Conservation (phyloP, 305 asterid genomes). For the Fraxinus greggii region DNA sequence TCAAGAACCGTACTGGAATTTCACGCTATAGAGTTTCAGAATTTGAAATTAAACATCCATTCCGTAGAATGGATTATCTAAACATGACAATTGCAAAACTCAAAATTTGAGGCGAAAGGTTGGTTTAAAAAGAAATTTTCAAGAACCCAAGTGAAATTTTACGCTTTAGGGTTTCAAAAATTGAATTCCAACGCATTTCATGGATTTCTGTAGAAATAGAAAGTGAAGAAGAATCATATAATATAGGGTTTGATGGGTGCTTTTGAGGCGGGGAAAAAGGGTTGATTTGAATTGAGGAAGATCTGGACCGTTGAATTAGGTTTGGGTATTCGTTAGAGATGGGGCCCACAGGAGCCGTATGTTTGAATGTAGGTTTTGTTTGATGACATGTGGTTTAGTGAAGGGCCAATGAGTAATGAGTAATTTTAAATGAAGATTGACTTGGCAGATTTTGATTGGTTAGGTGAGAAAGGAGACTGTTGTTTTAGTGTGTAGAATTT, state of each 20-base stretch:
- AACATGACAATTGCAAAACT: background rate
- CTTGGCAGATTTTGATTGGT: background rate
- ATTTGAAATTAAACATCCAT: background rate
- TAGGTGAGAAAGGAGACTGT: background rate
- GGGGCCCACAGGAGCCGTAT: conserved; percentile 8
- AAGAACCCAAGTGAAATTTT: background rate
- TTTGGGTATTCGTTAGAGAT: background rate
- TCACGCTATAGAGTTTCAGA: background rate
- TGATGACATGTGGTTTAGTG: background rate
- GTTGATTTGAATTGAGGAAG: background rate
- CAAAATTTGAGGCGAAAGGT: background rate
- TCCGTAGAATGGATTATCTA: background rate
- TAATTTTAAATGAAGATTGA: background rate
- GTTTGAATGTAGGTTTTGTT: background rate
- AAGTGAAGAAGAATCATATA: background rate
- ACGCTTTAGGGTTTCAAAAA: background rate
- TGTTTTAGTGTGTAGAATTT: background rate
- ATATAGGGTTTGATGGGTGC: background rate
- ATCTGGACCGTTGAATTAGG: background rate
- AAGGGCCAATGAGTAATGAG: background rate
- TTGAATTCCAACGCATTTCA: background rate
- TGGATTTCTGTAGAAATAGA: background rate
- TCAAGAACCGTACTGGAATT: background rate
- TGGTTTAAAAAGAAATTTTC: background rate
- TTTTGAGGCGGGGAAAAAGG: conserved; percentile 2